A percentile compares a stretch with the other conserved stretches of the same genome.
Conservation (phyloP, 108 stramenopile genomes). For the Chaetoceros tenuissimus region DNA sequence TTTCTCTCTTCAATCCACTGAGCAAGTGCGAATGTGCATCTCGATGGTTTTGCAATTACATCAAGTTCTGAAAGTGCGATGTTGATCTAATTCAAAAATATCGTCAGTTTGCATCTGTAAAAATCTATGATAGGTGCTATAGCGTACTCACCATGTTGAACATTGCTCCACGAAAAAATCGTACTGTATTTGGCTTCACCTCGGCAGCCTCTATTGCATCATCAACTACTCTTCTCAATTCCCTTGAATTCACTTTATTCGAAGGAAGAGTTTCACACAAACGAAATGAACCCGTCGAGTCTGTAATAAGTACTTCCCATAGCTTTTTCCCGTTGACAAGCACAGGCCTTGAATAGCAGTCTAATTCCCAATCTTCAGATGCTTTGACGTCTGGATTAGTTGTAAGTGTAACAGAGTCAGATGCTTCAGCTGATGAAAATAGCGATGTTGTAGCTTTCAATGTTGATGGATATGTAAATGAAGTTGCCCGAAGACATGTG, state of each 20-base stretch:
- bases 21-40: constrained; percentile 87
- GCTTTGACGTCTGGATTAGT: constrained; percentile 1
- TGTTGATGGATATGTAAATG: too few species aligned
- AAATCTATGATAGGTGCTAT: background rate
- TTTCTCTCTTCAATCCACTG: constrained; percentile 90
- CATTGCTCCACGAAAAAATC: constrained; percentile 96
- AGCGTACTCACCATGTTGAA: constrained; percentile 84
- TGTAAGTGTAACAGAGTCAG: background rate
- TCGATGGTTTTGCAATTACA: constrained; percentile 70
- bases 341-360: constrained; percentile 91
- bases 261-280: constrained; percentile 52
- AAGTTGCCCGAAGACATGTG: background rate
- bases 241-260: constrained; percentile 88
- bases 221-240: constrained; percentile 78
- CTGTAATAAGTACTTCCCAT: constrained; percentile 93
- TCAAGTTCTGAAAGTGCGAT: constrained; percentile 77
- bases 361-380: constrained; percentile 80
- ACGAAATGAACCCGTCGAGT: constrained; percentile 72
- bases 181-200: constrained; percentile 64
- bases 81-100: constrained; percentile 37
- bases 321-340: constrained; percentile 78
- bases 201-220: constrained; percentile 74
- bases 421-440: too few species aligned
- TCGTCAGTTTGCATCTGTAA: too few species aligned
- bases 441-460: too few species aligned